phyloP scores from a whole-genome alignment of 1,284 basidiomycete species.

The Peniophora sp. region DNA sequence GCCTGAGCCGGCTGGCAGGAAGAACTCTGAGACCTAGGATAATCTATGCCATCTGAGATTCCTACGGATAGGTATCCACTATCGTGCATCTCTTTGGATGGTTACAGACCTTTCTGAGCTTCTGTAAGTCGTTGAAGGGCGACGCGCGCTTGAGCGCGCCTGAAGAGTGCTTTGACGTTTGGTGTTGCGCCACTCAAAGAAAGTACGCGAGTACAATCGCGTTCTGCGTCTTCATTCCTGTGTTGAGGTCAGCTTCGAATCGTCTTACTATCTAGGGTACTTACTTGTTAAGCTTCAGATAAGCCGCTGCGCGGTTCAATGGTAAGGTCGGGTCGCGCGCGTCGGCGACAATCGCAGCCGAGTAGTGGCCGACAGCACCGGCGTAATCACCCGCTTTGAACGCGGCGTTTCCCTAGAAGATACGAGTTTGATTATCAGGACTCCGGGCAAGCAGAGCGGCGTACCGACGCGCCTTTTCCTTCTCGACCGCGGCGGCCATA shows the following conservation, averaged over 20 bases:
- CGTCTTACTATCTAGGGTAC: slow-evolving; percentile 20
- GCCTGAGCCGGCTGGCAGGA: no score
- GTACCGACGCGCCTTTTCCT: slow-evolving; percentile 21
- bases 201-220: slow-evolving; percentile 60
- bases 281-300: slow-evolving; percentile 81
- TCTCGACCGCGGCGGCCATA: slow-evolving; percentile 14
- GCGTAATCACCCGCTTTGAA: slow-evolving; percentile 48
- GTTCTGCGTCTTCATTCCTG: slow-evolving; percentile 67
- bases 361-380: slow-evolving; percentile 61
- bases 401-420: slow-evolving; percentile 45
- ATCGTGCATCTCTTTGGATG: no score
- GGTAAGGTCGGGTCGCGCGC: slow-evolving; percentile 56
- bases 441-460: neutral
- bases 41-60: no score
- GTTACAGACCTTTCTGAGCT: slow-evolving; percentile 47
- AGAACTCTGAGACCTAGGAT: no score
- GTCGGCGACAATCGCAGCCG: slow-evolving; percentile 62
- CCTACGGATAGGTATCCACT: no score
- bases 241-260: slow-evolving; percentile 2
- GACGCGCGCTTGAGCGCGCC: slow-evolving; percentile 60
- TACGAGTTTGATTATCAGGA: neutral
- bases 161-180: slow-evolving; percentile 67
- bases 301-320: slow-evolving; percentile 75
- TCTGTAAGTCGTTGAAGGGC: slow-evolving; percentile 41
- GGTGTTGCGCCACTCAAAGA: slow-evolving; percentile 32